Conservation (phyloP, 1,284 basidiomycete genomes). For the Ceratobasidium sp. region DNA sequence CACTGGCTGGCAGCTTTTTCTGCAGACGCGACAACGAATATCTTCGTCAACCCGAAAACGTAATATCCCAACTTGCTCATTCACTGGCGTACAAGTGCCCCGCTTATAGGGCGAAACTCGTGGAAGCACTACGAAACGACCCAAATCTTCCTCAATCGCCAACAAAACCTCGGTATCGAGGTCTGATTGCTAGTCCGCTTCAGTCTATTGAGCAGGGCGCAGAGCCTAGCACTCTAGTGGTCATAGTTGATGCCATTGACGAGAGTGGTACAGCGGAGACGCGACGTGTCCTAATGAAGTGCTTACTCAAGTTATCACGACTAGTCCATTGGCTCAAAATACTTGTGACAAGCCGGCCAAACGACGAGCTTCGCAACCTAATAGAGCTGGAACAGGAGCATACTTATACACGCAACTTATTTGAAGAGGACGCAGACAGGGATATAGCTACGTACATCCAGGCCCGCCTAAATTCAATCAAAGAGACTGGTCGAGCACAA, state of each 20-base stretch:
- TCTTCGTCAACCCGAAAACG: constrained; percentile 22
- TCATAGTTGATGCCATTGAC: constrained; percentile 43
- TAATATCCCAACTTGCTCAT: constrained; percentile 33
- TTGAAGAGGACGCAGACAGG: background rate
- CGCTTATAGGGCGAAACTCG: constrained; percentile 1
- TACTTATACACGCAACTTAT: background rate
- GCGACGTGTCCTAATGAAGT: background rate
- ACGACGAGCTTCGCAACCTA: constrained; percentile 1
- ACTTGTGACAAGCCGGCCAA: constrained; percentile 44
- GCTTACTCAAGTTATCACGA: background rate
- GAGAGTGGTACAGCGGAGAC: constrained; percentile 20
- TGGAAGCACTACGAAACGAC: background rate
- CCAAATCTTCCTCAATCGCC: background rate
- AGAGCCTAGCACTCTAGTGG: background rate
- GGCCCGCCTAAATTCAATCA: background rate
- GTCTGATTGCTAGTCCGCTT: background rate
- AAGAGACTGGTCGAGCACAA: background rate
- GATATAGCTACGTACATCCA: background rate
- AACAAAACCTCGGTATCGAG: background rate
- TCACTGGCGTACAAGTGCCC: background rate
- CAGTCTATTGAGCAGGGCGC: background rate
- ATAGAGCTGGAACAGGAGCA: background rate
- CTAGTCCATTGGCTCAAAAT: constrained; percentile 22
- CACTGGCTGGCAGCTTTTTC: constrained; percentile 54
- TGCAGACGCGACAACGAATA: constrained; percentile 52